Conservation (phyloP, 2,329 filamentous ascomycete species). For the Aspergillus fumigatus region DNA sequence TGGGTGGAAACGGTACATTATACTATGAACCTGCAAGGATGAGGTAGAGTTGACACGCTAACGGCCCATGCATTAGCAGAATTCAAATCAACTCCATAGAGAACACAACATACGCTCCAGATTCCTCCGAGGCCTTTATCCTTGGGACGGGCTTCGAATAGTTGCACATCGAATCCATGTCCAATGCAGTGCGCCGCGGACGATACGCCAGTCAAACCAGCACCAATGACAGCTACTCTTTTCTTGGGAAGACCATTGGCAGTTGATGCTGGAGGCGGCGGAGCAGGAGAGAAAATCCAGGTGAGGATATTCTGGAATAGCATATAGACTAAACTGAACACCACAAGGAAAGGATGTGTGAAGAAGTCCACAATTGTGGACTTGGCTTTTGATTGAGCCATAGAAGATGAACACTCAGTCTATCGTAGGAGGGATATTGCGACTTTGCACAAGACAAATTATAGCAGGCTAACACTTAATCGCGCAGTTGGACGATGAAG, state of each 20-base stretch:
- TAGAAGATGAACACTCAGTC: neutral
- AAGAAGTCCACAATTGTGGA: neutral
- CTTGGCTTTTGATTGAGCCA: neutral
- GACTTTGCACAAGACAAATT: neutral
- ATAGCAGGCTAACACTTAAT: neutral
- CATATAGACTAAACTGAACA: constrained; percentile 28
- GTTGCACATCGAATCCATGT: constrained; percentile 75
- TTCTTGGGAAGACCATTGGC: constrained; percentile 52
- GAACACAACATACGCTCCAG: constrained; percentile 59
- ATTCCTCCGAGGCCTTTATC: constrained; percentile 67
- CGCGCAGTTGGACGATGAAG: neutral
- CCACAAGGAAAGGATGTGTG: constrained; percentile 24
- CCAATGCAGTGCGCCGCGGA: constrained; percentile 78
- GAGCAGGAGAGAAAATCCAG: constrained; percentile 61
- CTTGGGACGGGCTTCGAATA: constrained; percentile 69
- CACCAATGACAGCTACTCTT: constrained; percentile 65
- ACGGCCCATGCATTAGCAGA: constrained; percentile 1
- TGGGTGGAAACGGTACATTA: constrained; percentile 87
- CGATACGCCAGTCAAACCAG: constrained; percentile 70
- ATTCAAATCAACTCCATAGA: neutral
- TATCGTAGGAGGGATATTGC: neutral
- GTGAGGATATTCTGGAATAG: constrained; percentile 26
- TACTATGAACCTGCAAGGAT: constrained; percentile 73
- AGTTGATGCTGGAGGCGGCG: constrained; percentile 53
- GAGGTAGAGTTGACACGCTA: constrained; percentile 78